These are phyloP conservation scores for Hysterangium stoloniferum DNA, from an alignment of 768 basidiomycete species.

Conservation along the genomic window DNA sequence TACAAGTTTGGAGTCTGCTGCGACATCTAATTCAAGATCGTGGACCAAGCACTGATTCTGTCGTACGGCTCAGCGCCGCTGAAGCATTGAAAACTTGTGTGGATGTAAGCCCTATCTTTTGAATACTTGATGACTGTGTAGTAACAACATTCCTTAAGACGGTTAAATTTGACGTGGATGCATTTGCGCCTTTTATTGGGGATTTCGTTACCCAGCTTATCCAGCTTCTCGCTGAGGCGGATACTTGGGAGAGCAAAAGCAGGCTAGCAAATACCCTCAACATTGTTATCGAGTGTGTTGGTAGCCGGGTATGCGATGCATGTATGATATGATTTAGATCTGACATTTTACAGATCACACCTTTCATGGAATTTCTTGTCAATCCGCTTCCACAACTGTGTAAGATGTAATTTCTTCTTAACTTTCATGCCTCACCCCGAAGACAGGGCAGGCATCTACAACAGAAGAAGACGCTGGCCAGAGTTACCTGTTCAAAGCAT, in stretches of 20 bases:
- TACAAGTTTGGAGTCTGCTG: conserved; percentile 69
- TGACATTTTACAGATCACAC: conserved; percentile 46
- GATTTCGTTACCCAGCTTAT: conserved; percentile 57
- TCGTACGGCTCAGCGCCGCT: conserved; percentile 82
- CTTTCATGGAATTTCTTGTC: conserved; percentile 53
- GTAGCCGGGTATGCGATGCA: conserved; percentile 24
- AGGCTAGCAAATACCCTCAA: conserved; percentile 65
- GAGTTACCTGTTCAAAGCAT: conserved; percentile 65
- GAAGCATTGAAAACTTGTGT: conserved; percentile 74
- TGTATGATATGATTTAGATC: neutral
- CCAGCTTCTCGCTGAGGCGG: conserved; percentile 61
- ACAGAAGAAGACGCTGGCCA: conserved; percentile 62
- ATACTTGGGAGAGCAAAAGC: conserved; percentile 70
- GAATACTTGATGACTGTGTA: neutral
- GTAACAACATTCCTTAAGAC: conserved; percentile 35
- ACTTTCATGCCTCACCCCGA: conserved; percentile 14
- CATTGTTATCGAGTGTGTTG: conserved; percentile 51
- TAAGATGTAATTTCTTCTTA: conserved; percentile 28
- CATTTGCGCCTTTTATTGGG: conserved; percentile 65
- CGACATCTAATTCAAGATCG: conserved; percentile 67
- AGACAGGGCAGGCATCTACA: no score
- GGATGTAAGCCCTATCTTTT: conserved; percentile 49
- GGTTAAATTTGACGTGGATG: conserved; percentile 48
- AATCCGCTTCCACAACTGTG: conserved; percentile 66
- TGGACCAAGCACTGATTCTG: conserved; percentile 65